Percentiles rank a stretch among this genome's conserved stretches.
Conservation (phyloP, 2,329 filamentous ascomycete genomes). For the Colletotrichum somersetense region DNA sequence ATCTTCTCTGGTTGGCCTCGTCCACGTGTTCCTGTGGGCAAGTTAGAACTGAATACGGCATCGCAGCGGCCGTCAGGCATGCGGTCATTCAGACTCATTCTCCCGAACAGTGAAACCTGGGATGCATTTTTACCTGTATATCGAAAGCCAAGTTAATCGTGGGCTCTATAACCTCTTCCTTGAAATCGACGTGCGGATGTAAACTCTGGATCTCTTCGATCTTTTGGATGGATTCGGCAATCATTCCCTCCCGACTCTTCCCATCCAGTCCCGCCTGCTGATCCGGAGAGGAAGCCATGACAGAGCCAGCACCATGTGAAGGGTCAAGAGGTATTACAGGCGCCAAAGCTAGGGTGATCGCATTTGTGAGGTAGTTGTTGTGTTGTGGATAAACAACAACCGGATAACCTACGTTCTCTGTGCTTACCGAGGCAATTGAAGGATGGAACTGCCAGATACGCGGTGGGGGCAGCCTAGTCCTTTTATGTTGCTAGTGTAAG, state of each 20-base stretch:
- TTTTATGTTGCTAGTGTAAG: conserved; percentile 18
- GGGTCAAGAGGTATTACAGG: background rate
- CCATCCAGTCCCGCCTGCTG: conserved; percentile 7
- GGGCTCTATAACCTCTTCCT: conserved; percentile 20
- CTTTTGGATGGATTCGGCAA: conserved; percentile 28
- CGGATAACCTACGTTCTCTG: background rate
- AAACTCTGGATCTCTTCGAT: conserved; percentile 25
- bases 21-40: conserved; percentile 23
- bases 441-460: background rate
- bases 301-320: background rate
- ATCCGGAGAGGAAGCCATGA: background rate
- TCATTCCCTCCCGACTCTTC: conserved; percentile 33
- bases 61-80: background rate
- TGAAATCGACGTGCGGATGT: conserved; percentile 34
- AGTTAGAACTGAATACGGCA: background rate
- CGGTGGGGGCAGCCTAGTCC: background rate
- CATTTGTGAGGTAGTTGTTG: background rate
- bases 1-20: conserved; percentile 33
- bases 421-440: background rate
- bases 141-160: conserved; percentile 32
- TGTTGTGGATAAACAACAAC: background rate
- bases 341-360: too few relatives aligned
- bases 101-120: too few relatives aligned
- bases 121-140: conserved; percentile 19
- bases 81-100: background rate